These are phyloP conservation scores for Tylopilus subfusipes DNA, from an alignment of 768 basidiomycete species.

Conservation along the genomic window DNA sequence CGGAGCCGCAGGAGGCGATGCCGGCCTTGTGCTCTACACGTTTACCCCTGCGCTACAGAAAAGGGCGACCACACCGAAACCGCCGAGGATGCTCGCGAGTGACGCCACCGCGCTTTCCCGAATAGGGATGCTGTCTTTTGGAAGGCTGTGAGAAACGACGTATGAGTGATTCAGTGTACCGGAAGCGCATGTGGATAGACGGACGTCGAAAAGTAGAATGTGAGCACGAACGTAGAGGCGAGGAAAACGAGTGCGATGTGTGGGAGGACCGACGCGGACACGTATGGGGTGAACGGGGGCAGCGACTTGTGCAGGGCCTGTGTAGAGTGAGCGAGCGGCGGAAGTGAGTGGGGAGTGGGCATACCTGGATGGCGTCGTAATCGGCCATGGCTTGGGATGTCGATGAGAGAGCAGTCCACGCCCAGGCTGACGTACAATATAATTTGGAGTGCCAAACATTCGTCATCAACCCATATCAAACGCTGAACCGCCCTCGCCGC, in stretches of 20 bases:
- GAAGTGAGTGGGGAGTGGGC: conserved; percentile 5
- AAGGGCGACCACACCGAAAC: conserved; percentile 85
- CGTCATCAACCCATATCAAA: conserved; percentile 56
- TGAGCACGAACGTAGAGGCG: conserved; percentile 71
- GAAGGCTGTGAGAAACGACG: conserved; percentile 50
- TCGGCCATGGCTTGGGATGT: conserved; percentile 43
- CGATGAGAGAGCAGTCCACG: conserved; percentile 1
- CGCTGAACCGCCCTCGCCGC: conserved; percentile 18
- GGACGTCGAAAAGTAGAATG: conserved; percentile 89
- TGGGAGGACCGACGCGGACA: conserved; percentile 68
- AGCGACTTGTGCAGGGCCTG: conserved; percentile 63
- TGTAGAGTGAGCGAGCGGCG: not conserved
- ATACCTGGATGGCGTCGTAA: conserved; percentile 56
- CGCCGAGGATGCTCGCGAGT: conserved; percentile 74
- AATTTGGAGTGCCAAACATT: conserved; percentile 50
- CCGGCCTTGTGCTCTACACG: conserved; percentile 24
- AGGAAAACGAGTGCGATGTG: conserved; percentile 74
- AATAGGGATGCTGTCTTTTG: conserved; percentile 62
- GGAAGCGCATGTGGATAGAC: conserved; percentile 25
- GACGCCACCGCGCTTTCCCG: conserved; percentile 70
- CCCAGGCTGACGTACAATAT: conserved; percentile 41
- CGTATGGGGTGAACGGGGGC: conserved; percentile 67
- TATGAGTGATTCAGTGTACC: conserved; percentile 2
- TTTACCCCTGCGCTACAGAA: conserved; percentile 45
- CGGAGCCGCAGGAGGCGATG: not conserved